Conservation (phyloP, 2,329 filamentous ascomycete species). For the Apiospora marii region DNA sequence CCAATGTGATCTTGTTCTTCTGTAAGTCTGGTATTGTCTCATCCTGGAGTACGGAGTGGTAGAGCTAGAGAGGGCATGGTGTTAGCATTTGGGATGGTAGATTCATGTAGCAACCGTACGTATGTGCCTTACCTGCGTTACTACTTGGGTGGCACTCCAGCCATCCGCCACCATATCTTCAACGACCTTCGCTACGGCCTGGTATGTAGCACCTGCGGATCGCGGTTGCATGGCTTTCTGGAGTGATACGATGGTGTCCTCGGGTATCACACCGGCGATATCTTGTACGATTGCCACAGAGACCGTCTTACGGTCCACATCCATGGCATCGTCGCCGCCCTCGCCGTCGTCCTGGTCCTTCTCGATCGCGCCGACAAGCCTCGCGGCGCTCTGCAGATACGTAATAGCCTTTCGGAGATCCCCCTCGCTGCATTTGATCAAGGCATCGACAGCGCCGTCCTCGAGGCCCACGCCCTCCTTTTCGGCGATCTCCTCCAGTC, state of each 20-base stretch:
- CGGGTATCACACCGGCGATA: constrained; percentile 93
- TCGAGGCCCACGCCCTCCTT: constrained; percentile 80
- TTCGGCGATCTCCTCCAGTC: constrained; percentile 83
- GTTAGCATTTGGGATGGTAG: not conserved
- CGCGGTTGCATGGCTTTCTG: constrained; percentile 79
- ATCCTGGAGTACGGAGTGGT: constrained; percentile 82
- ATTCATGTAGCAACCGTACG: not conserved
- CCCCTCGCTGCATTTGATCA: constrained; percentile 89
- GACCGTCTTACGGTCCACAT: constrained; percentile 71
- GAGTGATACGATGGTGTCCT: constrained; percentile 73
- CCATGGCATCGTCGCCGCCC: constrained; percentile 59
- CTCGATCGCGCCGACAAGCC: constrained; percentile 76
- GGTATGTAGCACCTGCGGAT: constrained; percentile 71
- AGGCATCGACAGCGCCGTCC: constrained; percentile 79
- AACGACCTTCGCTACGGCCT: constrained; percentile 78
- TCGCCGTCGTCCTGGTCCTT: constrained; percentile 53
- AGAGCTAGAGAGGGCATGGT: constrained; percentile 62
- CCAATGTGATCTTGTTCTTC: constrained; percentile 87
- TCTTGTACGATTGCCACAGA: constrained; percentile 87
- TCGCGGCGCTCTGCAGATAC: constrained; percentile 91
- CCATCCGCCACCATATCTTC: constrained; percentile 94
- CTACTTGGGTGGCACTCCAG: constrained; percentile 92
- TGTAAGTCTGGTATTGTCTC: constrained; percentile 84
- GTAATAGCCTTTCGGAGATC: constrained; percentile 97
- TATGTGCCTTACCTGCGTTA: constrained; percentile 70